These are phyloP conservation scores for Boletus reticuloceps DNA, from an alignment of 768 basidiomycete genomes.

Conservation along the genomic window DNA sequence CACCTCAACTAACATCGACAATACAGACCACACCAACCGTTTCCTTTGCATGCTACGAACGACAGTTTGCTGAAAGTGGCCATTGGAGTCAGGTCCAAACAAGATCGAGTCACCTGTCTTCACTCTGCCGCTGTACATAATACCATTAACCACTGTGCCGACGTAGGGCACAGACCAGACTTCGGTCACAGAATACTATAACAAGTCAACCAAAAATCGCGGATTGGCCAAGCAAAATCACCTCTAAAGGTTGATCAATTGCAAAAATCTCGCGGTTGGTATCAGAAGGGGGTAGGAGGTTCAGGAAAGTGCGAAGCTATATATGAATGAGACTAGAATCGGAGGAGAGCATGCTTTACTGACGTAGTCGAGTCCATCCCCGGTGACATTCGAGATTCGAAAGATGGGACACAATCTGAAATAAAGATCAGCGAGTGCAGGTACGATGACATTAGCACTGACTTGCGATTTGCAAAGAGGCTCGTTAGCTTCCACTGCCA, in stretches of 20 bases:
- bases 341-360: conserved; percentile 12
- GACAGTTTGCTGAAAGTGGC: conserved; percentile 75
- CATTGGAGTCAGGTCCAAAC: conserved; percentile 91
- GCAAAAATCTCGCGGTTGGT: conserved; percentile 79
- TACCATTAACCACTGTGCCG: conserved; percentile 82
- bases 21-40: conserved; percentile 47
- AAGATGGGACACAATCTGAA: conserved; percentile 85
- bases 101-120: conserved; percentile 80
- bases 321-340: conserved; percentile 10
- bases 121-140: conserved; percentile 70
- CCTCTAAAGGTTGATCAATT: conserved; percentile 77
- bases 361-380: conserved; percentile 82
- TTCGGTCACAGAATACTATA: conserved; percentile 79
- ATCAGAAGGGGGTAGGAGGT: conserved; percentile 86
- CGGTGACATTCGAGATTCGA: conserved; percentile 91
- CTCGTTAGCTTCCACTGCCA: conserved; percentile 76
- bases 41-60: conserved; percentile 95
- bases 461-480: conserved; percentile 74
- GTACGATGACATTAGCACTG: conserved; percentile 10
- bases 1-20: neutral
- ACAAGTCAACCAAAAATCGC: conserved; percentile 9
- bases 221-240: conserved; percentile 24
- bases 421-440: conserved; percentile 3
- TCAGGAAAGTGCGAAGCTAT: conserved; percentile 85
- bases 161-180: conserved; percentile 88